A percentile compares a stretch with the other conserved stretches of the same genome.
These are phyloP conservation scores for Lepidopterella palustris DNA, from an alignment of 495 filamentous ascomycete species.

Conservation along the genomic window DNA sequence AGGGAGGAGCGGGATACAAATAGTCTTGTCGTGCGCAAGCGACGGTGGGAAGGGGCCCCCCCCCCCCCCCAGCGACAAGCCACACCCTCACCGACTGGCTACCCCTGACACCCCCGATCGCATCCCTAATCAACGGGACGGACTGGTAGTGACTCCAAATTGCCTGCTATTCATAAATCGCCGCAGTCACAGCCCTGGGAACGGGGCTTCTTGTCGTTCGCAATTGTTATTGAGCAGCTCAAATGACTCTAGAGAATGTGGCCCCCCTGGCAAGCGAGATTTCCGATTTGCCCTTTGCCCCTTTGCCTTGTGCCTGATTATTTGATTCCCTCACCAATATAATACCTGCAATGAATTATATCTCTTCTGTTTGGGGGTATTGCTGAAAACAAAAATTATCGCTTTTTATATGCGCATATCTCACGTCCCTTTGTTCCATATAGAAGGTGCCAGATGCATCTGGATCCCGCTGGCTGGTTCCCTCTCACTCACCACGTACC, in stretches of 20 bases:
- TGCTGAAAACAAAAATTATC: no score
- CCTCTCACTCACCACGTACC: not conserved
- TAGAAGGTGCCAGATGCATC: slow-evolving; percentile 1
- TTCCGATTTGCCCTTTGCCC: no score
- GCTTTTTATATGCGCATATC: no score
- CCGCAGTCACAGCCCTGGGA: not conserved
- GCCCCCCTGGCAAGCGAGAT: no score
- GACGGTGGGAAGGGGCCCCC: not conserved
- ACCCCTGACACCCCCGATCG: slow-evolving; percentile 19
- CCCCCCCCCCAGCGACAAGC: not conserved
- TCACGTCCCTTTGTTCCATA: not conserved
- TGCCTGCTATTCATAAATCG: not conserved
- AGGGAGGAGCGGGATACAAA: slow-evolving; percentile 5
- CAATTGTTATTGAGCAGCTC: not conserved
- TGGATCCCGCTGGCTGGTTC: slow-evolving; percentile 7
- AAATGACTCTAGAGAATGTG: no score
- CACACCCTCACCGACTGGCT: slow-evolving; percentile 8
- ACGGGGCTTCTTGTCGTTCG: not conserved
- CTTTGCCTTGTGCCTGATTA: no score
- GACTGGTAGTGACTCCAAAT: slow-evolving; percentile 2
- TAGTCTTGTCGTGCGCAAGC: not conserved
- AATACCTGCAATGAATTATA: no score
- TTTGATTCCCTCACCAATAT: no score
- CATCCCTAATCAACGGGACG: slow-evolving; percentile 19
- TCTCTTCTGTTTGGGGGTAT: no score